Percentiles rank a stretch among this genome's conserved stretches.
phyloP scores from a whole-genome alignment of 2,329 filamentous ascomycete species.

The Fusarium sp. region DNA sequence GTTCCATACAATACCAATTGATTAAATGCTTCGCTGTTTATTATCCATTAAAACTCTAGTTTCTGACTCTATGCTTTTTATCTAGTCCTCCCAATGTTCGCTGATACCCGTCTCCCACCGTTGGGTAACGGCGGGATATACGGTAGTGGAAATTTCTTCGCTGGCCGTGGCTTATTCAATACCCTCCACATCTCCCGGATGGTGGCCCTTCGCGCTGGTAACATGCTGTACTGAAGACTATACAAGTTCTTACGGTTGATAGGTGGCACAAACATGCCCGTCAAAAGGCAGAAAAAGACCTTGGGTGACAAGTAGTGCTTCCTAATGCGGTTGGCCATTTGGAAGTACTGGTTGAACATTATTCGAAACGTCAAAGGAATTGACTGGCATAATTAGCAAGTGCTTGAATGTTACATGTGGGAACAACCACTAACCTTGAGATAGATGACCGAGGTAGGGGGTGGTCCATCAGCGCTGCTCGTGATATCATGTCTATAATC shows the following conservation, averaged over 20 bases:
- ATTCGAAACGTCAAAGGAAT: constrained; percentile 89
- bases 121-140: constrained; percentile 48
- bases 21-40: background rate
- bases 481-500: constrained; percentile 54
- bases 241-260: constrained; percentile 96
- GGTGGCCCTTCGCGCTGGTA: constrained; percentile 82
- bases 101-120: constrained; percentile 43
- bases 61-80: constrained; percentile 22
- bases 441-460: constrained; percentile 83
- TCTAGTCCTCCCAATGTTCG: constrained; percentile 44
- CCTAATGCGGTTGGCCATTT: constrained; percentile 89
- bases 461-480: constrained; percentile 58
- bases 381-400: constrained; percentile 63
- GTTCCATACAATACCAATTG: background rate
- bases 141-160: constrained; percentile 52
- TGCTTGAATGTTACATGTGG: background rate
- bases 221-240: constrained; percentile 97
- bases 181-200: constrained; percentile 88
- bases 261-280: constrained; percentile 92
- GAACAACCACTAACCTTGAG: constrained; percentile 71
- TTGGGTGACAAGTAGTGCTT: constrained; percentile 94
- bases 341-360: constrained; percentile 98
- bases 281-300: constrained; percentile 88
- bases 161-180: constrained; percentile 65
- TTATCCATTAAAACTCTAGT: constrained; percentile 15